Evolutionary conservation across 495 filamentous ascomycete genomes (phyloP).

Genomic region (Penicillium psychrofluorescens): DNA sequence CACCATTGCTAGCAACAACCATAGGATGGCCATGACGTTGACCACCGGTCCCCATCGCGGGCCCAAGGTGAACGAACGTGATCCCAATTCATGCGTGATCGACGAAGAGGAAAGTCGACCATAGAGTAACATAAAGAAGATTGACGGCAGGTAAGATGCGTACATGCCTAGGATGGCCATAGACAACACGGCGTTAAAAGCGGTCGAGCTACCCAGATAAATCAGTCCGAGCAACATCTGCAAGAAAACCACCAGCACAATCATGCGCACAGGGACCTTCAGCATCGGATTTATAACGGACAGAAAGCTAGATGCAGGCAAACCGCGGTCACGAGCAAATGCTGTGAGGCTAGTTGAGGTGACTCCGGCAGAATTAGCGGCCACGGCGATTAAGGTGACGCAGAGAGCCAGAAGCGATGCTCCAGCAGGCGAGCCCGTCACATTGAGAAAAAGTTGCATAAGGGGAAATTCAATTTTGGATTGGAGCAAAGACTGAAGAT

Average conservation of each 20-base stretch:
- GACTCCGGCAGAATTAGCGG: slow-evolving; percentile 14
- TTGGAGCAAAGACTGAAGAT: slow-evolving; percentile 23
- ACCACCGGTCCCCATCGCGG: slow-evolving; percentile 9
- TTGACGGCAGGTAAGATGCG: slow-evolving; percentile 26
- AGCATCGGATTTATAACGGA: slow-evolving; percentile 8
- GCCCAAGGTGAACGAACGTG: slow-evolving; percentile 10
- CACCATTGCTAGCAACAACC: slow-evolving; percentile 15
- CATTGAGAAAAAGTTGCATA: slow-evolving; percentile 35
- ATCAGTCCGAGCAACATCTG: slow-evolving; percentile 31
- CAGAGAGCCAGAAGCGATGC: slow-evolving; percentile 22
- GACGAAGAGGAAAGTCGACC: slow-evolving; percentile 3
- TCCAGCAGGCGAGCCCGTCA: slow-evolving; percentile 25
- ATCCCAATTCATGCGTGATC: slow-evolving; percentile 3
- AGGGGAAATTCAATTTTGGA: slow-evolving; percentile 35
- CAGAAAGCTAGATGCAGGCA: slow-evolving; percentile 10
- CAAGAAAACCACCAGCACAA: slow-evolving; percentile 11
- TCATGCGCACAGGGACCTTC: slow-evolving; percentile 16
- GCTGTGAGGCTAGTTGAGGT: slow-evolving; percentile 18
- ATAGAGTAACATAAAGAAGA: slow-evolving; percentile 15
- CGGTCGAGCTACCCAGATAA: slow-evolving; percentile 33
- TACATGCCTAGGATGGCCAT: slow-evolving; percentile 32
- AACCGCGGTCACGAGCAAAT: slow-evolving; percentile 13
- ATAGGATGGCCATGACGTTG: slow-evolving; percentile 10
- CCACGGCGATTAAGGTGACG: slow-evolving; percentile 10
- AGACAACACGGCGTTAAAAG: slow-evolving; percentile 36